Conservation (phyloP, 768 basidiomycete species). For the Hericium rajendrae region DNA sequence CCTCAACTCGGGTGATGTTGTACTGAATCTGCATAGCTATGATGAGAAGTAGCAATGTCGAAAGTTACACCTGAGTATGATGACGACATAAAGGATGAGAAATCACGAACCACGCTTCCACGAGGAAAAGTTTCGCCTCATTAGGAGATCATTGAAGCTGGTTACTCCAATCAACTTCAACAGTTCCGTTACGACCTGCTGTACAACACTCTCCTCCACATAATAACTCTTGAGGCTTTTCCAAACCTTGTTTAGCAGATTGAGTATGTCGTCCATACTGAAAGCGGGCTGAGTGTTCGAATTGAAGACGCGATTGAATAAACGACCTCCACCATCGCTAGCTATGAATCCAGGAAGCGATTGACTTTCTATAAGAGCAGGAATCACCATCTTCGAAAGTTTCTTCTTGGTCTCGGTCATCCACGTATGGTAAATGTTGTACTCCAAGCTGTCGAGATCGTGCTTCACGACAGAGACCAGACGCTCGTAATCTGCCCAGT, state of each 20-base stretch:
- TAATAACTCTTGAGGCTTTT: conserved; percentile 97
- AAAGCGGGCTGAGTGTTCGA: conserved; percentile 82
- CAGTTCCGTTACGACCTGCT: conserved; percentile 90
- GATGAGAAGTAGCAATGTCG: conserved; percentile 1
- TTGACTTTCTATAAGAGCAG: conserved; percentile 96
- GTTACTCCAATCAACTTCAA: conserved; percentile 93
- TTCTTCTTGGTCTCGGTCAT: conserved; percentile 98
- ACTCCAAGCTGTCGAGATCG: conserved; percentile 95
- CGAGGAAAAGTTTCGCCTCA: conserved; percentile 97
- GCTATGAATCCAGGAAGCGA: conserved; percentile 97
- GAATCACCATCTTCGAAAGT: conserved; percentile 94
- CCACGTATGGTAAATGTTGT: conserved; percentile 99
- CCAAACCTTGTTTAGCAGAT: conserved; percentile 95
- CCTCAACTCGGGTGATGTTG: conserved; percentile 94
- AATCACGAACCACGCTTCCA: conserved; percentile 90
- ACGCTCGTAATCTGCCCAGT: conserved; percentile 95
- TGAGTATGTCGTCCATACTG: conserved; percentile 97
- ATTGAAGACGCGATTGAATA: conserved; percentile 90
- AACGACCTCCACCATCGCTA: conserved; percentile 82
- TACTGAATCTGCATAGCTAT: conserved; percentile 99
- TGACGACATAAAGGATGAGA: background rate
- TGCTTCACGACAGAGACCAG: conserved; percentile 98
- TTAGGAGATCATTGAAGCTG: conserved; percentile 95
- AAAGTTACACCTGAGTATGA: background rate
- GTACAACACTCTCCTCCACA: conserved; percentile 94